Conservation (phyloP, 257 asterid genomes). For the Penstemon barbatus region DNA sequence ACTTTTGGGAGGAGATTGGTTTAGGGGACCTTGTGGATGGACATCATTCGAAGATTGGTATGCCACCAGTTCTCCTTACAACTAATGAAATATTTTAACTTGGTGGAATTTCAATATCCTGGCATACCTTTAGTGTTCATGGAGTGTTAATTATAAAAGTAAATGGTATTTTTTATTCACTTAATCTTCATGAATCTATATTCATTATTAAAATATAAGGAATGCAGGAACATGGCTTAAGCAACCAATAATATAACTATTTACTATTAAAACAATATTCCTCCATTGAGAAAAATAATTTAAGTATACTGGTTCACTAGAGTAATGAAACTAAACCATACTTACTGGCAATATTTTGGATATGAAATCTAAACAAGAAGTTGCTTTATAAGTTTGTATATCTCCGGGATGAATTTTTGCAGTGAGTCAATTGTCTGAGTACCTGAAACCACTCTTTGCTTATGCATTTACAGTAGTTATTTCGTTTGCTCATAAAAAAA, state of each 20-base stretch:
- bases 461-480: conserved; percentile 1
- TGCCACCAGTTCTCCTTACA: conserved; percentile 24
- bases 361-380: conserved; percentile 13
- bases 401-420: not conserved
- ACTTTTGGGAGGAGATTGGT: conserved; percentile 94
- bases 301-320: not conserved
- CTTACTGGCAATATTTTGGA: not conserved
- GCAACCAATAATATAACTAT: not conserved
- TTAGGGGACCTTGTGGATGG: conserved; percentile 90
- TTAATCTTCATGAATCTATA: conserved; percentile 11
- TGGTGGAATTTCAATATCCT: conserved; percentile 19
- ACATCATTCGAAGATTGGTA: conserved; percentile 96
- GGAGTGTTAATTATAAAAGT: conserved; percentile 12
- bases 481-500: conserved; percentile 16
- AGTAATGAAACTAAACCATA: not conserved
- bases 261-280: not conserved
- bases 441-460: not conserved
- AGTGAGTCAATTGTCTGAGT: conserved; percentile 5
- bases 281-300: not conserved
- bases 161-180: conserved; percentile 8
- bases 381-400: not conserved
- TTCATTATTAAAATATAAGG: conserved; percentile 14
- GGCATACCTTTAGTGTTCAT: not conserved
- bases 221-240: conserved; percentile 8
- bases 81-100: conserved; percentile 21